Evolutionary conservation across 352 stramenopile genomes (phyloP), one percentile per base, ranked within the genome.

Genomic region (Pythium coloratum): DNA sequence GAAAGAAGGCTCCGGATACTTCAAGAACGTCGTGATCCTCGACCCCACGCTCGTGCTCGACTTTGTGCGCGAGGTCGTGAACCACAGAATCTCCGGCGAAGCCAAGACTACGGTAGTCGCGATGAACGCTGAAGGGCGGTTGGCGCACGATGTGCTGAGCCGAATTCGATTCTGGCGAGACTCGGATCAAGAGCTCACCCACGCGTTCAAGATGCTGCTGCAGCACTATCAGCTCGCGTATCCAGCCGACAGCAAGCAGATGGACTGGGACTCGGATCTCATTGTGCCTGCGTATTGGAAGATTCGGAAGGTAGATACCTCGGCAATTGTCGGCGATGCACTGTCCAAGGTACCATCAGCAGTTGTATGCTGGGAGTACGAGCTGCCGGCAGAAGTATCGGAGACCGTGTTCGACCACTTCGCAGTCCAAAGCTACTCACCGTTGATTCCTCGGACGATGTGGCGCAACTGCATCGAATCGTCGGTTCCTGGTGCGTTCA

Each of bases 341-440:
- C 12, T 13, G 12, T 40, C 34, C 8, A 13, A 40, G 34, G 34
- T 9, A 40, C 34, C 8, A 49, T 24, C 42, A 20, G n/a, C 46
- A 30, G 46, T 30, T 18, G 46, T 53, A 18, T 53, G n/a, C 20
- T 79, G 73, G 69, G 69, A 79, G 28, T 79, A 76, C n/a, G 68
- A 67, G 3, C 53, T 79, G 4, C 32, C 66, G 12, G 33, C 59
- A 3, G 66, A 70, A 14, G 65, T 76, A 6, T 55, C 73, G 1
- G 63, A 76, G 38, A 75, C 68, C 20, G 28, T 79, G 0, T 79
- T 75, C 34, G 69, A 76, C 34, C 69, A 79, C 16, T 64, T 79
- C 34, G 72, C 65, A 0, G 72, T 79, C 14, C 34, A 69, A 32
- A 76, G 62, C n/a, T 70, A 70, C 34, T 71, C 58, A 3, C 59